Evolutionary conservation across 257 asterid species (phyloP).

Genomic region (Mitragyna speciosa): DNA sequence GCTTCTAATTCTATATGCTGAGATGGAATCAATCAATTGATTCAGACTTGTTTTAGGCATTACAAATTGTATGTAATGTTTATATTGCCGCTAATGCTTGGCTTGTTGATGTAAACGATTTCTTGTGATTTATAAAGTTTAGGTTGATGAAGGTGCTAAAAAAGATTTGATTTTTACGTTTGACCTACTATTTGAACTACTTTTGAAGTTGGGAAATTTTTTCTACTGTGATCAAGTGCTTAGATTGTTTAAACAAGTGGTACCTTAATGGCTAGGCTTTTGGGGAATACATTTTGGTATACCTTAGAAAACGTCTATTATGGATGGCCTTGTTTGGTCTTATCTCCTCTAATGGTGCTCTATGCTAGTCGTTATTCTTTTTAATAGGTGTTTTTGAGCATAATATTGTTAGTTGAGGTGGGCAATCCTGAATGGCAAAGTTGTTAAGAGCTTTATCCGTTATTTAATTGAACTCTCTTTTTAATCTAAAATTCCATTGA

Average conservation of each 20-base stretch:
- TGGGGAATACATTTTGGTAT: not conserved
- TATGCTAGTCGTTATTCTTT: not conserved
- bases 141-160: not conserved
- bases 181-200: not conserved
- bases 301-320: not conserved
- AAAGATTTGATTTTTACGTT: not conserved
- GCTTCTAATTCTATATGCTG: not conserved
- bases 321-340: not conserved
- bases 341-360: not conserved
- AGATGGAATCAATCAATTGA: not conserved
- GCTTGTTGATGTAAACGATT: not conserved
- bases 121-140: not conserved
- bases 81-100: not conserved
- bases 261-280: not conserved
- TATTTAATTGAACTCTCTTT: not conserved
- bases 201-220: not conserved
- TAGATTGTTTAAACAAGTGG: not conserved
- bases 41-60: not conserved
- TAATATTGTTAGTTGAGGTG: too few relatives aligned
- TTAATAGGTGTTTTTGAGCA: too few relatives aligned
- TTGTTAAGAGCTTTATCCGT: not conserved
- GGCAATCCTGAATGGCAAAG: not conserved
- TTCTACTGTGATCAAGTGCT: too few relatives aligned
- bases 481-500: not conserved
- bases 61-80: not conserved